These are phyloP conservation scores for Fraxinus cuspidata DNA, from an alignment of 257 asterid species.

Conservation along the genomic window DNA sequence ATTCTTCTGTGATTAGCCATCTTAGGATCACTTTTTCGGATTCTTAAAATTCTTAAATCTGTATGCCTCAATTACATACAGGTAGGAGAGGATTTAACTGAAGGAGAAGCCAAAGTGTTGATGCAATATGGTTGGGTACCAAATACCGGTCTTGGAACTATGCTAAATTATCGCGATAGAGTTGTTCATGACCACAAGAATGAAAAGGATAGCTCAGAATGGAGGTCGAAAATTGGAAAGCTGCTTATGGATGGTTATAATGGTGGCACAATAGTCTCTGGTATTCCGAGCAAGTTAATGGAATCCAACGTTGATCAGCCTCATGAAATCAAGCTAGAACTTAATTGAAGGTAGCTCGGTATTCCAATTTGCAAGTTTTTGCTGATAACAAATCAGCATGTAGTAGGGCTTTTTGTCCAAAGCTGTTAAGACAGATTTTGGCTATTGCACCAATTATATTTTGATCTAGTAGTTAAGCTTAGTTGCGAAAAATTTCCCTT, in stretches of 20 bases:
- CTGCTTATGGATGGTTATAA: conserved; percentile 76
- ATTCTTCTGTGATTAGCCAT: neutral
- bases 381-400: conserved; percentile 21
- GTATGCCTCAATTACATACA: conserved; percentile 26
- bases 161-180: conserved; percentile 87
- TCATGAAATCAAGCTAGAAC: conserved; percentile 53
- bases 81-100: conserved; percentile 83
- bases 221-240: conserved; percentile 85
- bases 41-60: neutral
- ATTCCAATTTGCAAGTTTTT: conserved; percentile 22
- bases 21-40: neutral
- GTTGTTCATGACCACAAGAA: conserved; percentile 72
- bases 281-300: conserved; percentile 34
- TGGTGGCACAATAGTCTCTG: conserved; percentile 55
- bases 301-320: conserved; percentile 37
- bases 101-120: conserved; percentile 84
- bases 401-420: conserved; percentile 6
- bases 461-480: conserved; percentile 1
- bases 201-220: conserved; percentile 68
- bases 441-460: conserved; percentile 11
- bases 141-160: conserved; percentile 78
- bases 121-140: conserved; percentile 81
- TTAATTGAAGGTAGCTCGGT: conserved; percentile 30
- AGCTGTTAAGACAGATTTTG: neutral
- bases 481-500: neutral